phyloP scores from a whole-genome alignment of 331 rosid species.

The Malus hybrid region DNA sequence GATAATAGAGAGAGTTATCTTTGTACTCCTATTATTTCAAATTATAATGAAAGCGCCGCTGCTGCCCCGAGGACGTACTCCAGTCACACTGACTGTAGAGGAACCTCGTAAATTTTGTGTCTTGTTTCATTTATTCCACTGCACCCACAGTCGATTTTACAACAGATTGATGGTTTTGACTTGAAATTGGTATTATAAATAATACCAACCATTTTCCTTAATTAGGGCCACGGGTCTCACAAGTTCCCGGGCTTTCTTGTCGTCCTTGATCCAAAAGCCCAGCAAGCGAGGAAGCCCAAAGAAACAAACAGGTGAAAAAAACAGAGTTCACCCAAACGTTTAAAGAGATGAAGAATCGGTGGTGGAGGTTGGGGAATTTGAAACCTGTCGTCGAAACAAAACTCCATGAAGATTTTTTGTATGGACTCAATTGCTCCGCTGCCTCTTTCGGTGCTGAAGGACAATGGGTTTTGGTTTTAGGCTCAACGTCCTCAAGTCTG shows the following conservation, averaged over 20 bases:
- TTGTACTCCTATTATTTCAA: no score
- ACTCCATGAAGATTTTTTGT: not conserved
- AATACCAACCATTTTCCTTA: no score
- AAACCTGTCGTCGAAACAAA: not conserved
- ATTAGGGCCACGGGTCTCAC: not conserved
- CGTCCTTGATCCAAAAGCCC: not conserved
- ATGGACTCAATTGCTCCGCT: slow-evolving; percentile 22
- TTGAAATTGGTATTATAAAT: no score
- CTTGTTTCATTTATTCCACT: no score
- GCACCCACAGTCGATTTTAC: no score
- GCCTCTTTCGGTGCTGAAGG: no score
- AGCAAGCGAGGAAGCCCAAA: not conserved
- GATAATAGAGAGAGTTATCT: no score
- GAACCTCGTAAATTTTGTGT: no score
- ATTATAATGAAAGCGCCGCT: no score
- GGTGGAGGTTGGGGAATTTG: not conserved
- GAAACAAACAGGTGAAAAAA: not conserved
- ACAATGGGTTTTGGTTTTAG: slow-evolving; percentile 64
- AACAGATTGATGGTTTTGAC: no score
- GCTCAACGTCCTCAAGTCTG: slow-evolving; percentile 45
- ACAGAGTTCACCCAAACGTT: not conserved
- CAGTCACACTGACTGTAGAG: no score
- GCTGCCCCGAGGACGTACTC: no score
- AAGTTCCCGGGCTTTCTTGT: not conserved
- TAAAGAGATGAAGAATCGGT: slow-evolving; percentile 8